Base-by-base conservation (phyloP, 352 stramenopile species). In the Globisporangium abappressorium region DNA sequence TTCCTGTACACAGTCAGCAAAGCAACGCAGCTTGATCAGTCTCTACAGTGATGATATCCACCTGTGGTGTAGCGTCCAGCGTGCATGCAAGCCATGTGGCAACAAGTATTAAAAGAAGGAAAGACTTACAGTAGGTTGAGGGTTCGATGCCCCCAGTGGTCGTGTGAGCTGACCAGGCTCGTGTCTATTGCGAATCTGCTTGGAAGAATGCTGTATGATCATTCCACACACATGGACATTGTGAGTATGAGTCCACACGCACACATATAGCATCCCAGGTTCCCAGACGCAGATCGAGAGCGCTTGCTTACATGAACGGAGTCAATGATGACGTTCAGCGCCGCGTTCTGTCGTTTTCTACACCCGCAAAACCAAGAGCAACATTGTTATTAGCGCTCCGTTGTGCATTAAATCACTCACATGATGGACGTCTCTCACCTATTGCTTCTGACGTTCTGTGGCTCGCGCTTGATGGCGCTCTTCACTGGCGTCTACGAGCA, bases 1-100 rank as follows among this genome's bases (percentile, higher is more conserved):
- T 12, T 81, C 67, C 79, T 92, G 28, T 33, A 33, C 28, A 33
- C 28, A 33, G 28, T 33, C 28, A 70, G 43, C 57, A 46, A 24
- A 18, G 5, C 4, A 22, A 38, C 6, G 4, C 33, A 20, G 24
- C 47, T 26, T 4, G 20, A 5, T 20, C 7, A 47, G 28, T 20
- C 36, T 33, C 28, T 33, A n/a, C 43, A 11, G 28, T 33, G 28
- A 33, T 33, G 28, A 33, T 33, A 33, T 3, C 3, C 28, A 33
- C 28, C 28, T 33, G 28, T 33, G 28, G 28, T 33, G 28, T 33
- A 33, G 28, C 28, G 28, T 33, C 3, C 28, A 33, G 26, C 6
- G 28, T 57, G 28, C 28, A 33, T 33, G 28, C 28, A 33, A 33
- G 28, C 28, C 28, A 33, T 33, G 28, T 33, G 28, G 28, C 28